Evolutionary conservation across 148 eudicot genomes (phyloP), one percentile per base, ranked within the genome.

Genomic region (Rhododendron griersonianum): DNA sequence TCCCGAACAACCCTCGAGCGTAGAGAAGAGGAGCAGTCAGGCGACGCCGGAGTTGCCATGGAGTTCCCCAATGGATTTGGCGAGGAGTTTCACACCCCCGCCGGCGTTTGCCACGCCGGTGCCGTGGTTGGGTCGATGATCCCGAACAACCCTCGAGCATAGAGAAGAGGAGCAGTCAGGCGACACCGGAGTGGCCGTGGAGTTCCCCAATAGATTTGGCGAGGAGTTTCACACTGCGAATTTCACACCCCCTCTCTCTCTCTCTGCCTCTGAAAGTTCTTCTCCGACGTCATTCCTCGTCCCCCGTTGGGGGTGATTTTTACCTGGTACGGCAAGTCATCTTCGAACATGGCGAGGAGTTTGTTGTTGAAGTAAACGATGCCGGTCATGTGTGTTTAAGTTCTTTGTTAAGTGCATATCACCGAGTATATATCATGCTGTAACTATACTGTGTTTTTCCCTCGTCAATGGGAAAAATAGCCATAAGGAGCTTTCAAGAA

Each of bases 41-140:
- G 91, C 93, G 2, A 92, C 73, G 23, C 92, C 93, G 15, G 89
- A 80, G 48, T 89, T 91, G 44, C 93, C 93, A 39, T 89, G 90
- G 18, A 89, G 83, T 23, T 89, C 90, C 11, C 90, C 90, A 13
- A 89, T 86, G 3, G 88, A 83, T 33, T 89, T 89, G 9, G 90
- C 35, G 35, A 35, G 35, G 35, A 35, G 35, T 35, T 35, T 35
- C 35, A 35, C 35, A 35, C 35, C 35, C 35, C 1, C 77, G 28
- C 93, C 93, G 7, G 93, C 93, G 84, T 91, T 91, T 0, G 93
- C 92, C 0, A 89, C 91, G 33, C 93, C 92, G 28, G 82, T 87
- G 45, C 93, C 93, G 3, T 80, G 74, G 65, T 51, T 48, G 19
- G 86, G 47, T 91, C 92, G 48, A 91, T 81, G 0, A 91, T 48